phyloP scores from a whole-genome alignment of 2,329 filamentous ascomycete species.

The Xylaria arbuscula region DNA sequence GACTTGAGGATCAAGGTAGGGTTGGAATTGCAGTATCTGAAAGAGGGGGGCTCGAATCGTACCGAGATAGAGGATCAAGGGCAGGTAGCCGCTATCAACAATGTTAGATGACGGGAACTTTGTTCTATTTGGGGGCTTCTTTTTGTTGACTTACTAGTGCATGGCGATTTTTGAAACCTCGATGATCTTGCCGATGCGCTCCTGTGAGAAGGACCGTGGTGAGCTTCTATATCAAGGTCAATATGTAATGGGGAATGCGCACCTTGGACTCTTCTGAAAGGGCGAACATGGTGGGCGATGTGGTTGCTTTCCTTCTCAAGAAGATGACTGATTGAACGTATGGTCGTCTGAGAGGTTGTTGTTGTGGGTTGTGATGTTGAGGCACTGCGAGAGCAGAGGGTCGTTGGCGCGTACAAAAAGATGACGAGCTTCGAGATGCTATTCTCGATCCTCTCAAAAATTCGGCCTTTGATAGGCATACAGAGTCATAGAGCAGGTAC shows the following conservation, averaged over 20 bases:
- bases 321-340: background rate
- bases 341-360: no score
- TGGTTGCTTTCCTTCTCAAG: background rate
- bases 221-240: constrained; percentile 31
- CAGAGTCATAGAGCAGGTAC: background rate
- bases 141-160: constrained; percentile 79
- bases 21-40: no score
- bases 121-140: background rate
- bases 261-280: constrained; percentile 99
- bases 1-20: constrained; percentile 19
- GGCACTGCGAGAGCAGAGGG: background rate
- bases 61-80: constrained; percentile 52
- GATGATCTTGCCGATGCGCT: constrained; percentile 97
- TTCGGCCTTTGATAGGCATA: constrained; percentile 9
- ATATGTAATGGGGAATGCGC: constrained; percentile 38
- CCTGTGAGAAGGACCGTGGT: constrained; percentile 63
- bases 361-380: background rate
- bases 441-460: constrained; percentile 27
- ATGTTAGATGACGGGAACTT: constrained; percentile 1
- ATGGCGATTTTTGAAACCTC: constrained; percentile 93
- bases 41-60: background rate
- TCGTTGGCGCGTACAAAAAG: constrained; percentile 8
- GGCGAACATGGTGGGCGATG: constrained; percentile 63
- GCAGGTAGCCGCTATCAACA: constrained; percentile 83
- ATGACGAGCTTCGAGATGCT: constrained; percentile 31